Evolutionary conservation across 1,284 basidiomycete species (phyloP), one percentile per base, ranked within the genome.

Genomic region (Austropuccinia psidii): DNA sequence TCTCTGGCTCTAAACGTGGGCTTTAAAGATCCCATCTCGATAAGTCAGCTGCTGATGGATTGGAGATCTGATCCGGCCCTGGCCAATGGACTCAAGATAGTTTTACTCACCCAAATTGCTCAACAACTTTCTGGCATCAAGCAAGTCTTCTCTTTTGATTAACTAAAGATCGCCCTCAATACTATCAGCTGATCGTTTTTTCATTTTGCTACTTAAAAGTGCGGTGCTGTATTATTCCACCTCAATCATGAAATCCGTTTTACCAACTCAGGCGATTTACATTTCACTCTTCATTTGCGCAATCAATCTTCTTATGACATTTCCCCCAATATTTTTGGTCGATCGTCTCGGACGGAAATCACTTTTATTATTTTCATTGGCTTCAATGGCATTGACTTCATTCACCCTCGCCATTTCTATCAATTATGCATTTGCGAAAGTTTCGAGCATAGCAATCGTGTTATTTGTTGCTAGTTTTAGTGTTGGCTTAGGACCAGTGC

Each of bases 391-490:
- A 7, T 31, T 86, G 1, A 90, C 89, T 3, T 86, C 90, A 39
- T 76, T 88, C 1, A 81, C 86, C 24, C 85, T 94, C 6, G 91
- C 89, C 0, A 83, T 87, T 68, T 89, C 89, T 0, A 83, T 96
- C 73, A 84, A 93, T 79, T 83, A 83, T 4, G 85, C 85, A 43
- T 81, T 85, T 73, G 85, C 85, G 15, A 81, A 83, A 6, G 78
- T 93, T 9, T 87, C 89, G 8, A 92, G 89, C 68, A 79, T 90
- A 29, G 86, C 89, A 4, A 91, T 96, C 76, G 81, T 92, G 57
- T 84, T 86, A 1, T 94, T 96, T 79, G 88, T 96, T 41, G 91
- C 88, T 88, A 89, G 89, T 0, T 97, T 95, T 80, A 89, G 91
- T 0, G 83, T 90, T 45, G 93, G 93, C 0, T 84, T 96, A n/a